Evolutionary conservation across 2,329 filamentous ascomycete species (phyloP), one percentile per base, ranked within the genome.

Genomic region (Ophiostoma piceae): DNA sequence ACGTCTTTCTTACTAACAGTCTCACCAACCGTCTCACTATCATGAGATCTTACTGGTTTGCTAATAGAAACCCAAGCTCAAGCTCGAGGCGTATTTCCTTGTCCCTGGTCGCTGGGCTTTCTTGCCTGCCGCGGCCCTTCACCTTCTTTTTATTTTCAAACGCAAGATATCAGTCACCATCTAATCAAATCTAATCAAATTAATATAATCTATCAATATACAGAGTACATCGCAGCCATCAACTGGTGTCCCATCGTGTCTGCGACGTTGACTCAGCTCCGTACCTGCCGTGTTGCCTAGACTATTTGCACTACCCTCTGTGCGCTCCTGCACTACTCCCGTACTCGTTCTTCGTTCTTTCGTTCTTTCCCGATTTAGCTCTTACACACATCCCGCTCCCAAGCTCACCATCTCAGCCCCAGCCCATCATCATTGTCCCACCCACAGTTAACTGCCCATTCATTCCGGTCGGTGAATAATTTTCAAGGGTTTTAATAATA

Each of bases 301-400:
- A 35, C 26, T 47, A 62, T 62, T 29, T 62, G 57, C 57, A 32
- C 57, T 29, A 16, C 26, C 22, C 29, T 37, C 37, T 32, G 37
- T n/a, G 60, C 26, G 32, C 57, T 62, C 19, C 29, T 32, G 51
- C n/a, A 22, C 54, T 57, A 35, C 9, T 57, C 51, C 22, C 51
- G 51, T 57, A 57, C 51, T 62, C 62, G 29, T 32, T 37, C 62
- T 65, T 65, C 35, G 35, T 35, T 35, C 35, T 35, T 35, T 35
- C 8, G 35, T 35, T 37, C 62, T 65, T 65, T 65, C 62, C 62
- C 62, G 62, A 65, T 65, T 65, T 65, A 65, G 62, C 62, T 65
- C 32, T 65, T 65, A 65, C 62, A 65, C 32, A 41, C 39, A 12
- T 39, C 19, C 11, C 62, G 19, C 35, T 16, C 51, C n/a, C 22